Percentiles rank a stretch among this genome's conserved stretches.
phyloP scores from a whole-genome alignment of 2,329 filamentous ascomycete species.

The Trichoderma afroharzianum region DNA sequence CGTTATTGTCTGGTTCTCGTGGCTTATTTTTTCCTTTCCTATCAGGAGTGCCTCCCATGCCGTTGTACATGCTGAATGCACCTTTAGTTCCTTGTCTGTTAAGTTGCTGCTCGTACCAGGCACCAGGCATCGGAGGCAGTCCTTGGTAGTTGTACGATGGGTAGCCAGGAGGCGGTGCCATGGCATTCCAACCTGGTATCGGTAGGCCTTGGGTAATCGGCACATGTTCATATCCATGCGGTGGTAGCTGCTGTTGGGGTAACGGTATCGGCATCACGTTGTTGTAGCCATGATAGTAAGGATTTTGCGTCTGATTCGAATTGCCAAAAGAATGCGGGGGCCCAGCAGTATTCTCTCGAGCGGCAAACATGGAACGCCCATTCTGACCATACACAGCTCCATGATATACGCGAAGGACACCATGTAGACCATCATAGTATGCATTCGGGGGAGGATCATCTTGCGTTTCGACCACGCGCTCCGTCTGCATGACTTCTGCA shows the following conservation, averaged over 20 bases:
- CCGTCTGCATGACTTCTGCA: conserved; percentile 50
- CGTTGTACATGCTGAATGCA: neutral
- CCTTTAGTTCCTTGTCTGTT: conserved; percentile 15
- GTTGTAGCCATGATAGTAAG: conserved; percentile 40
- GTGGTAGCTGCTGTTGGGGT: neutral
- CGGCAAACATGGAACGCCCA: conserved; percentile 45
- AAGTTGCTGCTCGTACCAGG: neutral
- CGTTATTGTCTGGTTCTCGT: conserved; percentile 18
- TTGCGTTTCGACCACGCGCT: conserved; percentile 51
- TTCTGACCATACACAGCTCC: conserved; percentile 51
- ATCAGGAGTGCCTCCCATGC: neutral
- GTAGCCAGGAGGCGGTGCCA: conserved; percentile 23
- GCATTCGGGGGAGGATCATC: conserved; percentile 57
- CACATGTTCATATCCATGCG: conserved; percentile 25
- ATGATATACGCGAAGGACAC: conserved; percentile 55
- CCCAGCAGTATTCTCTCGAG: conserved; percentile 32
- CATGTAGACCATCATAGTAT: conserved; percentile 52
- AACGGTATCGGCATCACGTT: conserved; percentile 20
- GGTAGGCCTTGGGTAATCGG: conserved; percentile 32
- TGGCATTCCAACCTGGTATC: conserved; percentile 22
- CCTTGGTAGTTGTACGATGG: conserved; percentile 8
- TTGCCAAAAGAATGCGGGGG: conserved; percentile 39
- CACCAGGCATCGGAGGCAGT: neutral
- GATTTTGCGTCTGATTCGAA: conserved; percentile 42
- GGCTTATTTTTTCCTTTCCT: neutral